Conservation (phyloP, 345 rosid genomes). For the Boechera divaricarpa region DNA sequence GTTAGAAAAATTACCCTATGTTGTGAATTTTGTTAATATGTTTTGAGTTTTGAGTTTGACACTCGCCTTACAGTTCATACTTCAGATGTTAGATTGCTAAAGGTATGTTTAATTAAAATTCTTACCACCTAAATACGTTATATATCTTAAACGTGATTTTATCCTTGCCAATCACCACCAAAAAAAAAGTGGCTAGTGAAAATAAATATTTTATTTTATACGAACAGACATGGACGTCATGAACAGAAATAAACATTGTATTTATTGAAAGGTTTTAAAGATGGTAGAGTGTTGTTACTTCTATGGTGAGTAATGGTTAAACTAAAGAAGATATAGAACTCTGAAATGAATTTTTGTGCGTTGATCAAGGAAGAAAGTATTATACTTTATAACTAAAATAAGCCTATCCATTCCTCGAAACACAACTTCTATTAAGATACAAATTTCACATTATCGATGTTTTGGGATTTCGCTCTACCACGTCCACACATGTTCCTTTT, state of each 20-base stretch:
- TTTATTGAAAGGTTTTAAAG: neutral
- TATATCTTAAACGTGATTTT: neutral
- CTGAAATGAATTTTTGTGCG: constrained; percentile 18
- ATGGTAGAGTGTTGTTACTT: constrained; percentile 1
- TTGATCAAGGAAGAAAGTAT: constrained; percentile 28
- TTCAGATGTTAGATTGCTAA: neutral
- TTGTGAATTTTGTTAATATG: neutral
- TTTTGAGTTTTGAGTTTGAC: neutral
- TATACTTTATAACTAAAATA: constrained; percentile 21
- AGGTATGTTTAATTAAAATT: neutral
- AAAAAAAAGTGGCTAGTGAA: neutral
- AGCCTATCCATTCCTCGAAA: constrained; percentile 44
- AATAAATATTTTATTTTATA: constrained; percentile 7
- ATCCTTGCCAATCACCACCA: neutral
- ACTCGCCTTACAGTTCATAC: neutral
- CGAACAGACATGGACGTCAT: constrained; percentile 1
- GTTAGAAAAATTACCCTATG: neutral
- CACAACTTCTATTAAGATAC: constrained; percentile 6
- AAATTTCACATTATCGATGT: constrained; percentile 39
- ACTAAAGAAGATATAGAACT: constrained; percentile 6
- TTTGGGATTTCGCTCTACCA: constrained; percentile 37
- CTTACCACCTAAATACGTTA: neutral
- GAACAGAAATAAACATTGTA: neutral
- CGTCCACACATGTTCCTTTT: constrained; percentile 34
- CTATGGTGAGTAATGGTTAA: constrained; percentile 9